Evolutionary conservation across 192 early-diverging fungal genomes (phyloP).

Genomic region (Diversispora epigaea): DNA sequence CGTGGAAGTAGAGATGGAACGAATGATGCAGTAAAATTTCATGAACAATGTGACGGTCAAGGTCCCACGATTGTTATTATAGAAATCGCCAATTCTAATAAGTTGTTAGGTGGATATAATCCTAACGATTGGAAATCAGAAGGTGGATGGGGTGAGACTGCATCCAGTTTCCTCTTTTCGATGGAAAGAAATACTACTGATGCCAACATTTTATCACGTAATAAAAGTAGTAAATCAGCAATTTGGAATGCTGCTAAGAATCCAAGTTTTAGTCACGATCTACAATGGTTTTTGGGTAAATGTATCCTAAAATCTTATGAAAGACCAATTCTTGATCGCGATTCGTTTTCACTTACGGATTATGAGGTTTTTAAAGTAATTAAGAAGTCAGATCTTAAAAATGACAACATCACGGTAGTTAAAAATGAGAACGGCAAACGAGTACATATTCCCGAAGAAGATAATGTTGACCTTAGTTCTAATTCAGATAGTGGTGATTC

Average conservation of each 20-base stretch:
- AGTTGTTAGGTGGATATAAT: constrained; percentile 28
- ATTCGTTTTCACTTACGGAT: not conserved
- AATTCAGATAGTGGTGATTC: too few relatives aligned
- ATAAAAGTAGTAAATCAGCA: not conserved
- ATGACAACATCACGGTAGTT: not conserved
- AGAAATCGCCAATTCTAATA: not conserved
- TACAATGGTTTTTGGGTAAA: not conserved
- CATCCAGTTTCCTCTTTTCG: constrained; percentile 20
- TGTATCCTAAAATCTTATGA: not conserved
- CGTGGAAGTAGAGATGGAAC: constrained; percentile 16
- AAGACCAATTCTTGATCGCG: not conserved
- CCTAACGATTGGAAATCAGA: not conserved
- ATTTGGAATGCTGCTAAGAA: not conserved
- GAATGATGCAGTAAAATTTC: not conserved
- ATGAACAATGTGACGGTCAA: not conserved
- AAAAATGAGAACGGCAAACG: not conserved
- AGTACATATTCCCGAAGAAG: too few relatives aligned
- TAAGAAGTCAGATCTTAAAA: not conserved
- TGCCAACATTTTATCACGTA: not conserved
- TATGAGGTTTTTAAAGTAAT: constrained; percentile 1
- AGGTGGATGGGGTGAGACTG: not conserved
- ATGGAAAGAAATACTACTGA: not conserved
- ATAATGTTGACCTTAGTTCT: too few relatives aligned
- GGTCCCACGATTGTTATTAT: constrained; percentile 16
- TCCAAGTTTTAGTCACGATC: not conserved